phyloP scores from a whole-genome alignment of 177 flowering plant genomes.

The Vitis hybrid region DNA sequence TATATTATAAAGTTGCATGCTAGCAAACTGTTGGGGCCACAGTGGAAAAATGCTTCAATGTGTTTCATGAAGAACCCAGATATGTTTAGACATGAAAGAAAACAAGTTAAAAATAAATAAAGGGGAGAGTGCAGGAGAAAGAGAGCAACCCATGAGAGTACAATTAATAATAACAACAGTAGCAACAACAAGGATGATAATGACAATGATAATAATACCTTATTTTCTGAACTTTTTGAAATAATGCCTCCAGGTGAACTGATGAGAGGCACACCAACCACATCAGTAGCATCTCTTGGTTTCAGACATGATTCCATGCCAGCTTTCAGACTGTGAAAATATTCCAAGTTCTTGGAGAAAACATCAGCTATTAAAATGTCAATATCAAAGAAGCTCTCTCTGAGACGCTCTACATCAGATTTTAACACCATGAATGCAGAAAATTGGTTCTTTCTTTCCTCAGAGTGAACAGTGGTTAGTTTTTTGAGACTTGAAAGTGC shows the following conservation, averaged over 20 bases:
- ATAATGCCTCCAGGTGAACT: slow-evolving; percentile 27
- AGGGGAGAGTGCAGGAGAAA: background rate
- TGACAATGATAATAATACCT: slow-evolving; percentile 37
- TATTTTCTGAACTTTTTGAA: slow-evolving; percentile 24
- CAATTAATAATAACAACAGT: background rate
- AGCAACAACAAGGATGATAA: background rate
- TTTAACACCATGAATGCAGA: slow-evolving; percentile 40
- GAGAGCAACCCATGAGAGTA: background rate
- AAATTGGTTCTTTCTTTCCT: slow-evolving; percentile 47
- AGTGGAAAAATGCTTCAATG: background rate
- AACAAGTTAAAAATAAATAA: background rate
- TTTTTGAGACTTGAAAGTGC: slow-evolving; percentile 56
- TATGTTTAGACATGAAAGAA: background rate
- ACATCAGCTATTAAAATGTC: slow-evolving; percentile 33
- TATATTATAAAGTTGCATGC: background rate
- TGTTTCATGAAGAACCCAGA: too few species aligned
- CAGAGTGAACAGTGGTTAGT: slow-evolving; percentile 28
- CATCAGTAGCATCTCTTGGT: slow-evolving; percentile 19
- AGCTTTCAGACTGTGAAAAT: slow-evolving; percentile 44
- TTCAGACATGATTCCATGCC: slow-evolving; percentile 42
- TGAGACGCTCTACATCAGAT: slow-evolving; percentile 44
- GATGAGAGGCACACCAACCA: slow-evolving; percentile 19
- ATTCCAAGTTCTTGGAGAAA: slow-evolving; percentile 54
- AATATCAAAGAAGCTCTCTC: slow-evolving; percentile 39
- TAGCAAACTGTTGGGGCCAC: background rate